A percentile compares a stretch with the other conserved stretches of the same genome.
phyloP scores from a whole-genome alignment of 169 alveolate genomes.

The Plasmodium coatneyi region DNA sequence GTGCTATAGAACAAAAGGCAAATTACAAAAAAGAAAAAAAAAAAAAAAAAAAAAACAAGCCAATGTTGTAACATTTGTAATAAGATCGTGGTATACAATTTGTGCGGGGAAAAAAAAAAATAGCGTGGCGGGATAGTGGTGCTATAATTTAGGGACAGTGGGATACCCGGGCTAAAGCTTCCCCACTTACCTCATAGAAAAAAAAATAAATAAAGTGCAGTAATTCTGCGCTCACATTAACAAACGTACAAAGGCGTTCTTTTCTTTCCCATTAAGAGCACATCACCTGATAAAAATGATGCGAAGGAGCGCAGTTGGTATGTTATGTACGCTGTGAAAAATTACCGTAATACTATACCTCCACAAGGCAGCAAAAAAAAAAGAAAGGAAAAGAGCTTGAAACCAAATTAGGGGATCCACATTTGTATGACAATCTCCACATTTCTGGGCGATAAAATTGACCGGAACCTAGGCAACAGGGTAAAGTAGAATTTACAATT shows the following conservation, averaged over 20 bases:
- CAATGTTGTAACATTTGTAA: not conserved
- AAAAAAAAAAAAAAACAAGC: not conserved
- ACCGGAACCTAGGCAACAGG: not conserved
- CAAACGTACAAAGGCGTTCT: not conserved
- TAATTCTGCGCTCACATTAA: not conserved
- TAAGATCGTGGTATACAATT: not conserved
- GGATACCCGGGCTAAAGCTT: not conserved
- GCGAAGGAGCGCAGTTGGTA: not conserved
- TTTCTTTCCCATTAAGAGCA: not conserved
- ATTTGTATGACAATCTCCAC: not conserved
- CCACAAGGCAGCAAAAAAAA: not conserved
- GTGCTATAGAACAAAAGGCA: constrained; percentile 1
- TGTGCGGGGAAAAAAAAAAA: not conserved
- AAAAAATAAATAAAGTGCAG: not conserved
- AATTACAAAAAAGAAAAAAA: not conserved
- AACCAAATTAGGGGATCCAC: not conserved
- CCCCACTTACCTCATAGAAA: not conserved
- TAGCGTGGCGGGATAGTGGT: not conserved
- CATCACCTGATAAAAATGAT: not conserved
- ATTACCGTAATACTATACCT: not conserved
- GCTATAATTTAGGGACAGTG: not conserved
- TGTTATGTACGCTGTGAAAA: not conserved
- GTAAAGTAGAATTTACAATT: constrained; percentile 6
- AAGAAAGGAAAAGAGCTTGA: not conserved
- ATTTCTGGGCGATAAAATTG: not conserved